These are phyloP conservation scores for Claviceps monticola DNA, from an alignment of 2,329 filamentous ascomycete genomes.

Conservation along the genomic window DNA sequence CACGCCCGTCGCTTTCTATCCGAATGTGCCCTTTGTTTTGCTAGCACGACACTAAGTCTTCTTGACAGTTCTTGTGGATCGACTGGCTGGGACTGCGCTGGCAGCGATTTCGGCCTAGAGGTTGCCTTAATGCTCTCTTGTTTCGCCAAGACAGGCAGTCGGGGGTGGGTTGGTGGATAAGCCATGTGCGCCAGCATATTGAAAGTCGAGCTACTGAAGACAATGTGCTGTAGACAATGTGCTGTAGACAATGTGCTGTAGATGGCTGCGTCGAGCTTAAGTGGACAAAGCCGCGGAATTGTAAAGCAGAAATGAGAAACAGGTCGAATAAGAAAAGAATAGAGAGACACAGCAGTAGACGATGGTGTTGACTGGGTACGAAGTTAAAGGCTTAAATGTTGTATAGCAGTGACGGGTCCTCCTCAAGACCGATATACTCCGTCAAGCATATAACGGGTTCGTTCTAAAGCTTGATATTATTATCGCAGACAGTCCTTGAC, in stretches of 20 bases:
- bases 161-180: conserved; percentile 3
- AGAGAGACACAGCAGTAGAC: not conserved
- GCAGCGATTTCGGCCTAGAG: conserved; percentile 6
- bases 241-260: not conserved
- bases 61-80: conserved; percentile 42
- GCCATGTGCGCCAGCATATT: conserved; percentile 7
- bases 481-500: not conserved
- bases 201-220: not conserved
- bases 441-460: not conserved
- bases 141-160: conserved; percentile 1
- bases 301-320: not conserved
- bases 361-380: not conserved
- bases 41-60: conserved; percentile 35
- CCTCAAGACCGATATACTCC: not conserved
- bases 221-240: not conserved
- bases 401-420: not conserved
- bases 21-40: conserved; percentile 31
- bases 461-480: not conserved
- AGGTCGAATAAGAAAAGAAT: not conserved
- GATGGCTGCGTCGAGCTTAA: not conserved
- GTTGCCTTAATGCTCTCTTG: not conserved
- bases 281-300: not conserved
- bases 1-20: conserved; percentile 20
- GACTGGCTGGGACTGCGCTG: conserved; percentile 21
- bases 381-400: not conserved